Evolutionary conservation across 306 rosid species (phyloP), one percentile per base, ranked within the genome.

Genomic region (Rubus idaeus): DNA sequence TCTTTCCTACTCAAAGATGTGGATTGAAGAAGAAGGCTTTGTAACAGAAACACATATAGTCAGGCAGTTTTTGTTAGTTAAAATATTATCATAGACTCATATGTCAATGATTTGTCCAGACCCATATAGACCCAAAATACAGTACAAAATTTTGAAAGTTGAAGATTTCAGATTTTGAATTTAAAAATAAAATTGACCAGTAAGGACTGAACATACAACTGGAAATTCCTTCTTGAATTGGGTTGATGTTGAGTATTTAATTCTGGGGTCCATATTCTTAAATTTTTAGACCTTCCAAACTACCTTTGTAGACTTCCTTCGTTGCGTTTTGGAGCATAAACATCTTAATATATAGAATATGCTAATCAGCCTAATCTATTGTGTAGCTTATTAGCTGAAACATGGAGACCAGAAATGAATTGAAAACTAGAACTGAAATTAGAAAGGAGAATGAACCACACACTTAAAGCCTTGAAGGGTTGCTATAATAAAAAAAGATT

Each of bases 21-120:
- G 46, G 60, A 74, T 60, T 60, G 58, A 74, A 74, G 69, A 26
- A 45, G 58, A 74, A 74, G 78, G 12, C 21, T 45, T 21, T 68
- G 40, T 4, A 7, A 23, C 73, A 68, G 42, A 45, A 21, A 68
- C 68, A 67, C 9, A 44, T 37, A 21, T 21, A 12, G 51, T 10
- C 35, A n/a, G 13, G 20, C 53, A 74, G 60, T 10, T 75, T 67
- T 61, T 46, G 47, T 61, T 46, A 30, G 78, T 60, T 30, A 66
- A 66, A 9, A 46, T 6, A 17, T 26, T 41, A 17, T 6, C 20
- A 18, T 39, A 42, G 37, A 67, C 30, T 67, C 71, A 44, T 65
- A 44, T 44, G 71, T 41, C 37, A 42, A 20, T 41, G 51, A 42
- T 67, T 67, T 21, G 23, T n/a, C 18, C 18, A 20, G 18, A 30